Base-by-base conservation (phyloP, 345 rosid genomes). In the Eucalyptus rudis region DNA sequence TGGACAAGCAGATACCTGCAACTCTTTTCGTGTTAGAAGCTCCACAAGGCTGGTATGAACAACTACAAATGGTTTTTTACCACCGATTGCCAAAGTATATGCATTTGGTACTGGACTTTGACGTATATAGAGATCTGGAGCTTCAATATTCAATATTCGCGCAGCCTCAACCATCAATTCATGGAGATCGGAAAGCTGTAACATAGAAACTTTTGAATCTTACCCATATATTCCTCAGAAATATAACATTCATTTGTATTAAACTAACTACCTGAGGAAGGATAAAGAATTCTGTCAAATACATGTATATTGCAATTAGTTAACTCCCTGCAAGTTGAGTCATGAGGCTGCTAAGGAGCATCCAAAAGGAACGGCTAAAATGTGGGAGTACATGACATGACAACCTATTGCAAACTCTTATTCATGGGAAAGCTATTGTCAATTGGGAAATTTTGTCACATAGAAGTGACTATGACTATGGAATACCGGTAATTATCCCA, bases 21-120 rank as follows among this genome's bases (percentile, higher is more conserved):
- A 92, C 87, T 97, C 99, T 56, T 92, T 92, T 36, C 94, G 93
- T 50, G 99, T 93, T 51, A 97, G 93, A 90, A 97, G 99, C 93
- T 97, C 99, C 89, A 97, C 96, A 62, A 97, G 92, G 93, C 99
- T 95, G 88, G 99, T 95, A 87, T 97, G 99, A 51, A 96, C 93
- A 76, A 97, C 99, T 40, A 96, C 95, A 92, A 97, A 97, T 40
- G 99, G 98, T 91, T 94, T 97, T 88, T 96, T 95, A 83, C 99
- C 99, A 79, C 96, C 91, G 36, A 96, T 93, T 45, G 99, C 99
- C 71, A 97, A 91, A 15, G 99, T 97, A 90, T 96, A 96, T 19
- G 99, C 98, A 88, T 97, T 96, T 33, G 99, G 99, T 50, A 96
- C 94, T 49, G 99, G 98, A 89, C 97, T 97, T 92, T 97, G 99